These are phyloP conservation scores for Nicotiana rustica DNA, from an alignment of 305 asterid genomes.

Conservation along the genomic window DNA sequence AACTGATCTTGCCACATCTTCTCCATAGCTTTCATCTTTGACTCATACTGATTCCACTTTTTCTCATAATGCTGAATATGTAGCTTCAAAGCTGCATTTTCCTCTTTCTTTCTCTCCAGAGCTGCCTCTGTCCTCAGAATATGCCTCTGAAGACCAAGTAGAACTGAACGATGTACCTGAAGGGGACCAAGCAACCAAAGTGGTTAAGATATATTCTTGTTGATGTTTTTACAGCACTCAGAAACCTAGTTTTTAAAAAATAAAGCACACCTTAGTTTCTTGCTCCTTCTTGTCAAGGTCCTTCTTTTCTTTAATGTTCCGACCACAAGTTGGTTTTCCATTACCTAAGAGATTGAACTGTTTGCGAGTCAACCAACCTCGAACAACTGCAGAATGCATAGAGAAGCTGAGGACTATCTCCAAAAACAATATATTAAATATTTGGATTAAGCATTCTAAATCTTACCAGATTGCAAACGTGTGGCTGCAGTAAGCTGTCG, in stretches of 20 bases:
- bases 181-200: slow-evolving; percentile 31
- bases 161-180: slow-evolving; percentile 46
- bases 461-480: slow-evolving; percentile 52
- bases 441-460: neutral
- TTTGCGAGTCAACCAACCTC: slow-evolving; percentile 48
- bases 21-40: slow-evolving; percentile 71
- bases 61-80: slow-evolving; percentile 54
- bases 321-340: slow-evolving; percentile 25
- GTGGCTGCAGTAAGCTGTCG: slow-evolving; percentile 42
- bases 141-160: slow-evolving; percentile 62
- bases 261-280: slow-evolving; percentile 26
- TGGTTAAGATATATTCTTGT: neutral
- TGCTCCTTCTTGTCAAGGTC: slow-evolving; percentile 40
- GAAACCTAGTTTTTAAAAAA: neutral
- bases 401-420: neutral
- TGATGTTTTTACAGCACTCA: neutral
- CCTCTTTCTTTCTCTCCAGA: slow-evolving; percentile 57
- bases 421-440: neutral
- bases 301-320: slow-evolving; percentile 27
- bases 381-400: slow-evolving; percentile 39
- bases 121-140: slow-evolving; percentile 68
- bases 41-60: slow-evolving; percentile 61
- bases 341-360: slow-evolving; percentile 25
- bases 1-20: slow-evolving; percentile 83
- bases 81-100: slow-evolving; percentile 55